A percentile compares a stretch with the other conserved stretches of the same genome.
Evolutionary conservation across 2,329 filamentous ascomycete species (phyloP).

Genomic region (Penicillium palitans): DNA sequence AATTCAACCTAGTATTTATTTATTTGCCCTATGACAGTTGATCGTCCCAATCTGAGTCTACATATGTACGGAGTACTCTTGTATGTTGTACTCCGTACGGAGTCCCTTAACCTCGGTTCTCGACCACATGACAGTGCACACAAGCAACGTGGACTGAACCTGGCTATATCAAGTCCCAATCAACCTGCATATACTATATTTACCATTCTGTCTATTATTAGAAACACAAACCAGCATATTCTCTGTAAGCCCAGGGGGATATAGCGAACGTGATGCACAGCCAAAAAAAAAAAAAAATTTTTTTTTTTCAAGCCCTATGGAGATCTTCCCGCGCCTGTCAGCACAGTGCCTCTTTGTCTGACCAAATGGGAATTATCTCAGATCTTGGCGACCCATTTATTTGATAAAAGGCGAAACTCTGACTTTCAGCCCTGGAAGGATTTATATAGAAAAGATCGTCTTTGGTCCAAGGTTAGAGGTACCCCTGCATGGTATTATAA

Average conservation of each 20-base stretch:
- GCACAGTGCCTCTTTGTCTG: background rate
- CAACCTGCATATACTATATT: background rate
- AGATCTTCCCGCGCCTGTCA: background rate
- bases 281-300: background rate
- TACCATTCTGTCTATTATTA: background rate
- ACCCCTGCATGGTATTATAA: background rate
- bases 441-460: background rate
- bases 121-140: background rate
- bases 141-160: background rate
- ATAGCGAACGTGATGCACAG: background rate
- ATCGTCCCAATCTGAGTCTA: background rate
- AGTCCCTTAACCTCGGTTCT: background rate
- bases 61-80: background rate
- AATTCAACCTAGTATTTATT: background rate
- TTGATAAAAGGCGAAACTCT: background rate
- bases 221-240: background rate
- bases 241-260: too few species aligned
- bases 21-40: background rate
- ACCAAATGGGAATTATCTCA: background rate
- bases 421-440: background rate
- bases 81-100: background rate
- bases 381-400: slow-evolving; percentile 6
- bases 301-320: slow-evolving; percentile 4
- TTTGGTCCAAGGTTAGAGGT: background rate
- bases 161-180: background rate